A percentile compares a stretch with the other conserved stretches of the same genome.
Conservation (phyloP, 2,329 filamentous ascomycete species). For the Phyllosticta ampelicida region DNA sequence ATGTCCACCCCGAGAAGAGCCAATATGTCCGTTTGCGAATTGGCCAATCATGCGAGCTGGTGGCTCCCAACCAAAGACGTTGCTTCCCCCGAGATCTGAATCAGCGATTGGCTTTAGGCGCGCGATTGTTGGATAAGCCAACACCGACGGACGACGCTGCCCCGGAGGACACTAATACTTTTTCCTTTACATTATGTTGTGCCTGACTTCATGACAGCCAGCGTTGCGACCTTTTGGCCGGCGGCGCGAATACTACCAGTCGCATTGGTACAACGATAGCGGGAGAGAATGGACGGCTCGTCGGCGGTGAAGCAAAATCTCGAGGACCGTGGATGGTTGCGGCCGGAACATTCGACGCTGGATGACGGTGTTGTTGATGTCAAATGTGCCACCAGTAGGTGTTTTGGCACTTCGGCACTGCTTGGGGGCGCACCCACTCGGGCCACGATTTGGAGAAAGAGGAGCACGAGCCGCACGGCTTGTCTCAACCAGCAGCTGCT, state of each 20-base stretch:
- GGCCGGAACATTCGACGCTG: neutral
- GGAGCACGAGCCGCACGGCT: neutral
- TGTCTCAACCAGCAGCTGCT: neutral
- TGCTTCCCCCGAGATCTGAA: neutral
- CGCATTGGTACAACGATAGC: neutral
- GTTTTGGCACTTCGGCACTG: neutral
- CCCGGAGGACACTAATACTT: neutral
- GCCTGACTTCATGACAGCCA: neutral
- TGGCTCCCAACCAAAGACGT: neutral
- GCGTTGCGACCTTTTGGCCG: neutral
- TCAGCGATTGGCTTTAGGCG: neutral
- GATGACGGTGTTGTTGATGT: neutral
- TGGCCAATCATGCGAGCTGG: neutral
- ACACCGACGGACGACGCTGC: neutral
- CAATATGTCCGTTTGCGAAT: neutral
- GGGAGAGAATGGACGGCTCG: neutral
- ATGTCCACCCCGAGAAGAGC: neutral
- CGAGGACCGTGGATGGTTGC: neutral
- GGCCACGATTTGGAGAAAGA: neutral
- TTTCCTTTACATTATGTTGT: neutral
- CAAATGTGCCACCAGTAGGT: neutral
- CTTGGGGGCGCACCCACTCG: too few species aligned
- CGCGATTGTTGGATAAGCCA: neutral
- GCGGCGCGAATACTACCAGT: neutral
- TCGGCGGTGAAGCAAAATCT: neutral